These are phyloP conservation scores for Populus hybrid DNA, from an alignment of 441 rosid species.

Conservation along the genomic window DNA sequence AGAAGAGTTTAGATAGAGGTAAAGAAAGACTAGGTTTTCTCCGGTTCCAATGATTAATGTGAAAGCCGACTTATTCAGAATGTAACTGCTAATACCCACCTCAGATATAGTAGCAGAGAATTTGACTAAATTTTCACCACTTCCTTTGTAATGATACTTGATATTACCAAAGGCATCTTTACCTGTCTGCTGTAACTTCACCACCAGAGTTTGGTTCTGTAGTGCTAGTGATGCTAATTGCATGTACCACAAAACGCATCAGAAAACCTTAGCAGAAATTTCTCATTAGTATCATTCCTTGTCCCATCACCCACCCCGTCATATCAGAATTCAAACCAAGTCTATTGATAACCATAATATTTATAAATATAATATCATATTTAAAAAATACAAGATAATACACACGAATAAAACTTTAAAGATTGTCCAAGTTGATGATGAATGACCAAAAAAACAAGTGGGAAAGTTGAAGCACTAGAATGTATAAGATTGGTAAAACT, in stretches of 20 bases:
- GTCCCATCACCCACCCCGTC: too few relatives aligned
- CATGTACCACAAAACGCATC: slow-evolving; percentile 15
- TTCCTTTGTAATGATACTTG: slow-evolving; percentile 18
- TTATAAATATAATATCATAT: too few relatives aligned
- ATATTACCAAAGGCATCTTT: slow-evolving; percentile 25
- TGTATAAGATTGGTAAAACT: too few relatives aligned
- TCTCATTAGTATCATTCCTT: background rate
- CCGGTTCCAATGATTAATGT: background rate
- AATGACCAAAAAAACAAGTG: too few relatives aligned
- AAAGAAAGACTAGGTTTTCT: background rate
- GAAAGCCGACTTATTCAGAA: slow-evolving; percentile 2
- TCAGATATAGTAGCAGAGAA: slow-evolving; percentile 25
- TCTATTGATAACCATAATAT: too few relatives aligned
- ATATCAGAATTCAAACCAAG: too few relatives aligned
- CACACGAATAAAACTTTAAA: too few relatives aligned
- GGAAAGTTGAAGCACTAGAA: too few relatives aligned
- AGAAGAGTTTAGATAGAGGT: background rate
- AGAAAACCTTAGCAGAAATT: background rate
- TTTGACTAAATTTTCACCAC: slow-evolving; percentile 20
- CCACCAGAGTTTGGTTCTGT: slow-evolving; percentile 57
- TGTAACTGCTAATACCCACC: slow-evolving; percentile 25
- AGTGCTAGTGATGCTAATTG: slow-evolving; percentile 61
- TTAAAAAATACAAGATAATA: too few relatives aligned
- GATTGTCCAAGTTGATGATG: too few relatives aligned
- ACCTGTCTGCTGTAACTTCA: slow-evolving; percentile 49